Conservation (phyloP, 208 protist species). For the Borovskyia barvae region DNA sequence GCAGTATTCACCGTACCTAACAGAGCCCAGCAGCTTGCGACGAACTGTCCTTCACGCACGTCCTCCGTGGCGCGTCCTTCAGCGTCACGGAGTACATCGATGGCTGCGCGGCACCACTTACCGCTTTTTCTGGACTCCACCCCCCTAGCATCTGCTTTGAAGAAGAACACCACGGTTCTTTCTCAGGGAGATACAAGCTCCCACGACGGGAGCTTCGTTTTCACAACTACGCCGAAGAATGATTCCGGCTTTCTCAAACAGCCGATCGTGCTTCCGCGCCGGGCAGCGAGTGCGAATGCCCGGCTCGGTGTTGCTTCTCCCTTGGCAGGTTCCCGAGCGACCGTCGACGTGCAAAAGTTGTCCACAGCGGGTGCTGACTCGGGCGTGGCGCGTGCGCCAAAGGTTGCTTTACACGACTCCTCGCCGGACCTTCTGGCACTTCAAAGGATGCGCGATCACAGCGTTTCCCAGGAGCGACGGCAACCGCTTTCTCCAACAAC, state of each 20-base stretch:
- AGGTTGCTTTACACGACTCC: conserved; percentile 32
- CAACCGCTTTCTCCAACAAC: conserved; percentile 39
- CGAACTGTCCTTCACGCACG: conserved; percentile 31
- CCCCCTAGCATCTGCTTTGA: conserved; percentile 38
- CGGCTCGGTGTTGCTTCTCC: conserved; percentile 8
- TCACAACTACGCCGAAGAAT: background rate
- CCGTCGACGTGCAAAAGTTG: background rate
- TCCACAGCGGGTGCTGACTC: background rate
- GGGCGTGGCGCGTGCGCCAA: conserved; percentile 1
- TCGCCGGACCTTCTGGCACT: conserved; percentile 46
- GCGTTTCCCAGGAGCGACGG: conserved; percentile 7
- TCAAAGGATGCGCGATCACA: conserved; percentile 41
- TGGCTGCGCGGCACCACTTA: conserved; percentile 1
- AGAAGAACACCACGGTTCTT: conserved; percentile 15
- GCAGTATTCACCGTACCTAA: conserved; percentile 68
- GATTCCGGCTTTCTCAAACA: conserved; percentile 22
- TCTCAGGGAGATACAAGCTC: background rate
- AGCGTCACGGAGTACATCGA: conserved; percentile 21
- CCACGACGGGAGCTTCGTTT: background rate
- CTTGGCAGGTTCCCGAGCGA: background rate
- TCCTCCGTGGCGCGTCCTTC: conserved; percentile 12
- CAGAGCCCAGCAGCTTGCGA: conserved; percentile 53
- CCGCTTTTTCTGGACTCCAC: conserved; percentile 24
- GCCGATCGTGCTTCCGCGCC: conserved; percentile 38
- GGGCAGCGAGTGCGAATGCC: conserved; percentile 42